These are phyloP conservation scores for Aegilops bicornis DNA, from an alignment of 176 grass and related monocot genomes.

Conservation along the genomic window DNA sequence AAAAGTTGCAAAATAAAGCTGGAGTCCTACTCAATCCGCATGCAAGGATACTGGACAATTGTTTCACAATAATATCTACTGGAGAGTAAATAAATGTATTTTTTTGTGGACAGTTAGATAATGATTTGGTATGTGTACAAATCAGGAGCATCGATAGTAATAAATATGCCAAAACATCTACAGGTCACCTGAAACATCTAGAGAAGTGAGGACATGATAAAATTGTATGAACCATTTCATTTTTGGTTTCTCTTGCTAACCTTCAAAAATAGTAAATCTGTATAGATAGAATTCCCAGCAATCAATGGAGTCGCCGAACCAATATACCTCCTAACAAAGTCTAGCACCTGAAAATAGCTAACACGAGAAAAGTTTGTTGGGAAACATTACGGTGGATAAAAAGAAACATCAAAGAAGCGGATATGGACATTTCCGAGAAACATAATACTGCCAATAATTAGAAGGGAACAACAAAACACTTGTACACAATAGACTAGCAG, in stretches of 20 bases:
- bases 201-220: background rate
- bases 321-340: constrained; percentile 66
- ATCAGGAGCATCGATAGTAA: background rate
- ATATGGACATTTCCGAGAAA: constrained; percentile 5
- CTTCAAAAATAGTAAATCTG: constrained; percentile 80
- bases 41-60: background rate
- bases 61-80: background rate
- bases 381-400: constrained; percentile 6
- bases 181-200: background rate
- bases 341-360: constrained; percentile 55
- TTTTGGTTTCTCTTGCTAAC: constrained; percentile 36
- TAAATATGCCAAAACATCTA: background rate
- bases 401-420: background rate
- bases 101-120: too few relatives aligned
- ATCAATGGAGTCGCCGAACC: constrained; percentile 53
- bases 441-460: background rate
- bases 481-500: background rate
- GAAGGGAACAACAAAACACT: background rate
- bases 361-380: background rate
- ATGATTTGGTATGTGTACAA: background rate
- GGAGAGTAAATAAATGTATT: background rate
- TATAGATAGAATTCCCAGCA: constrained; percentile 75
- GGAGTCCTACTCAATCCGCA: background rate
- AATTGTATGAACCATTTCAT: constrained; percentile 12
- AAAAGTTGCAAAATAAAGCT: background rate